These are phyloP conservation scores for Gyrodon lividus DNA, from an alignment of 768 basidiomycete species.

Conservation along the genomic window DNA sequence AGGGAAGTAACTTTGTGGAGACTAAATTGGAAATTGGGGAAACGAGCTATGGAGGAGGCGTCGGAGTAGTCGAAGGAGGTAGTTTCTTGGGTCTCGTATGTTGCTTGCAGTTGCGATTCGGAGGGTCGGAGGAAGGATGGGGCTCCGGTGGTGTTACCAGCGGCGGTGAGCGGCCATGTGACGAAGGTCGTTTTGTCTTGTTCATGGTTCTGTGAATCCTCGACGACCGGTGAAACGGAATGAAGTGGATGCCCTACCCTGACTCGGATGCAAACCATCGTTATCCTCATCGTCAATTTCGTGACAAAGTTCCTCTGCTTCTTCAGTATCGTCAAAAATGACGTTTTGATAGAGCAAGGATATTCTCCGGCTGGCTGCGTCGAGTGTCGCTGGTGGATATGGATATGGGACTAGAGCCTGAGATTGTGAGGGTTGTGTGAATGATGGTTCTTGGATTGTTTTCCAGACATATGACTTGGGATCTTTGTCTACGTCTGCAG, in stretches of 20 bases:
- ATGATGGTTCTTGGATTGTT: conserved; percentile 33
- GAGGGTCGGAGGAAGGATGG: conserved; percentile 29
- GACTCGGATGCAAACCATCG: conserved; percentile 7
- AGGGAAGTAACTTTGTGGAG: conserved; percentile 59
- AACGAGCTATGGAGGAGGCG: conserved; percentile 67
- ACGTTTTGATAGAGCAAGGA: conserved; percentile 70
- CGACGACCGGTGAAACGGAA: conserved; percentile 2
- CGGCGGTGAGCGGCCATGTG: conserved; percentile 56
- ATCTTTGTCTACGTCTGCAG: conserved; percentile 36
- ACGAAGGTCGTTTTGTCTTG: conserved; percentile 50
- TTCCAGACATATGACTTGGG: conserved; percentile 44
- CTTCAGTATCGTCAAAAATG: conserved; percentile 55
- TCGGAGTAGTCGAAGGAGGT: conserved; percentile 59
- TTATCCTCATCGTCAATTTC: conserved; percentile 22
- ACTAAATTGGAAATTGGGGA: conserved; percentile 74
- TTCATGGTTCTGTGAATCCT: conserved; percentile 6
- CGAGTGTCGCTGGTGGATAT: conserved; percentile 56
- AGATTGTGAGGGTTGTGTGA: conserved; percentile 21
- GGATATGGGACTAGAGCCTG: no score
- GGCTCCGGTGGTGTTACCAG: conserved; percentile 19
- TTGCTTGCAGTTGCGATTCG: conserved; percentile 25
- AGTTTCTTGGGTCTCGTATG: conserved; percentile 44
- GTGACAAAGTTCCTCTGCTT: conserved; percentile 31
- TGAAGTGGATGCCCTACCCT: conserved; percentile 6
- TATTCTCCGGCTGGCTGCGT: conserved; percentile 66